A percentile compares a stretch with the other conserved stretches of the same genome.
Conservation (phyloP, 192 early-diverging fungal species). For the Gaertneriomyces sp. region DNA sequence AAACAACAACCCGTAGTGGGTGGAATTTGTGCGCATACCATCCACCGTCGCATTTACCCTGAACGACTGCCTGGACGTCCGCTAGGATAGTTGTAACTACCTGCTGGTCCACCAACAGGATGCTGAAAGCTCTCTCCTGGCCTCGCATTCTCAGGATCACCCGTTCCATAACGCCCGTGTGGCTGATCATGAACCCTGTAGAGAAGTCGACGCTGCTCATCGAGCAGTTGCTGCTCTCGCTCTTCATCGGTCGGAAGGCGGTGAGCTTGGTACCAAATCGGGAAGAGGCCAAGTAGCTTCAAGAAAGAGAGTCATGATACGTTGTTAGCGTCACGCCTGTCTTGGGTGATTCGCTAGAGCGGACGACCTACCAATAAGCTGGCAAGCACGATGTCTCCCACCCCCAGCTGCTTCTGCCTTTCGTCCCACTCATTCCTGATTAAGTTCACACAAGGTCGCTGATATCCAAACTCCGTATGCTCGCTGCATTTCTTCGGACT, state of each 20-base stretch:
- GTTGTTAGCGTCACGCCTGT: not conserved
- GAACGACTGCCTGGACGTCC: slow-evolving; percentile 18
- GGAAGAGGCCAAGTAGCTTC: slow-evolving; percentile 26
- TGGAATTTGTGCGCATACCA: too few species aligned
- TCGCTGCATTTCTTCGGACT: slow-evolving; percentile 16
- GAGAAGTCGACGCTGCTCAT: slow-evolving; percentile 24
- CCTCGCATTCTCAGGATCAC: not conserved
- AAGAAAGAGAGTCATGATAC: not conserved
- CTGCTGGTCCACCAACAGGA: slow-evolving; percentile 24
- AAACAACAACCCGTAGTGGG: too few species aligned
- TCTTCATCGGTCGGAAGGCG: slow-evolving; percentile 16
- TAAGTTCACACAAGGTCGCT: slow-evolving; percentile 18
- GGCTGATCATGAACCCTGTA: not conserved
- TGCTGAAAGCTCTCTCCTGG: slow-evolving; percentile 15
- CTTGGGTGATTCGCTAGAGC: not conserved
- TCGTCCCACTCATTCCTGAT: slow-evolving; percentile 29
- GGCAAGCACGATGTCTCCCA: slow-evolving; percentile 11
- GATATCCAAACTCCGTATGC: slow-evolving; percentile 31
- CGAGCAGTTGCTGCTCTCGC: slow-evolving; percentile 13
- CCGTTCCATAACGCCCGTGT: slow-evolving; percentile 8
- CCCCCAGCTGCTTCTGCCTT: slow-evolving; percentile 23
- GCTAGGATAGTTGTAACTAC: slow-evolving; percentile 12
- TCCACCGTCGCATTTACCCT: too few species aligned
- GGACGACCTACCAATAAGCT: slow-evolving; percentile 10
- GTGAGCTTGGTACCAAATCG: slow-evolving; percentile 20